These are phyloP conservation scores for Forsythia viridissima DNA, from an alignment of 257 asterid species.

Conservation along the genomic window DNA sequence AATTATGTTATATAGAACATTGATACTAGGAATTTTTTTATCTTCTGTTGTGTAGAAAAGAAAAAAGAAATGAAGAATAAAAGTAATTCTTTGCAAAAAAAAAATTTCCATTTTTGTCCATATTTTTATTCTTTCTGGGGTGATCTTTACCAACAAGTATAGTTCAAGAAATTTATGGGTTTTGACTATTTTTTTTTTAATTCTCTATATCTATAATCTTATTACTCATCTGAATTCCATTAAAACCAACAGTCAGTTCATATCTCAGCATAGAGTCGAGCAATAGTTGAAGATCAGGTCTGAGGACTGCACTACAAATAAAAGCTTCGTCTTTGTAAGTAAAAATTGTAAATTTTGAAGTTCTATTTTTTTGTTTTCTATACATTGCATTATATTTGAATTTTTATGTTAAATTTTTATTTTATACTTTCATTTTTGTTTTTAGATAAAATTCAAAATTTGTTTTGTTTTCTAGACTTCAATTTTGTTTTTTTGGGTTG, in stretches of 20 bases:
- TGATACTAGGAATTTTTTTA: not conserved
- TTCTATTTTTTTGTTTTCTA: too few relatives aligned
- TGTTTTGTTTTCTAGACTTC: too few relatives aligned
- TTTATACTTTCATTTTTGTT: not conserved
- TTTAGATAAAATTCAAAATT: not conserved
- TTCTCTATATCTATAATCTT: not conserved
- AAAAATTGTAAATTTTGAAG: not conserved
- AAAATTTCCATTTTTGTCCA: conserved; percentile 55
- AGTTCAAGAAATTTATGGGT: not conserved
- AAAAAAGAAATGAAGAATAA: conserved; percentile 42
- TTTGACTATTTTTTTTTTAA: too few relatives aligned
- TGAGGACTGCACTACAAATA: conserved; percentile 38
- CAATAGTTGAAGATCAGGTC: conserved; percentile 54
- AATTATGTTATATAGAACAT: not conserved
- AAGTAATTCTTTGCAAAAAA: conserved; percentile 42
- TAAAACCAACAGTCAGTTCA: conserved; percentile 42
- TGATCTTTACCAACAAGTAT: conserved; percentile 45
- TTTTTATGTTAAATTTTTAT: not conserved
- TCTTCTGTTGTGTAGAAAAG: not conserved
- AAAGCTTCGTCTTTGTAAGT: not conserved
- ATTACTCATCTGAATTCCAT: conserved; percentile 37
- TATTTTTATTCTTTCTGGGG: conserved; percentile 51
- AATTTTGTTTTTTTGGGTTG: too few relatives aligned
- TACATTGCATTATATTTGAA: not conserved
- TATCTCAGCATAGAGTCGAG: conserved; percentile 40